Base-by-base conservation (phyloP, 768 basidiomycete species). In the Leccinum boreale region DNA sequence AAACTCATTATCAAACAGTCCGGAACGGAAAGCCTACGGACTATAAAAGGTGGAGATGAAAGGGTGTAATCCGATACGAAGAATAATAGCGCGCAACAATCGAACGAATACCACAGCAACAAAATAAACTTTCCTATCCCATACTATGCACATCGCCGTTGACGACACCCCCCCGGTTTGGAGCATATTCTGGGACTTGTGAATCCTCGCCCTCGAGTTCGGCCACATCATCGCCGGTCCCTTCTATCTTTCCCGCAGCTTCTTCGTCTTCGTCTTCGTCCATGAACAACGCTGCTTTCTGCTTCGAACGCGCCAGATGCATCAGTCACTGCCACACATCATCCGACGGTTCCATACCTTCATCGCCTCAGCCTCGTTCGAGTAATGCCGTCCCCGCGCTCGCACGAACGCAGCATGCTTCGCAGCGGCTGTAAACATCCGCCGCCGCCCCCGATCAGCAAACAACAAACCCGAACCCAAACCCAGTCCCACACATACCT, bases 311-410 rank as follows among this genome's bases (percentile, higher is more conserved):
- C 24, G 24, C 5, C 11, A 23, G 12, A 33, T 33, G 11, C 0
- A 49, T 62, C 46, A 31, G 29, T 24, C 50, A 39, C 15, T 42
- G 5, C 9, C 5, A 39, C 49, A 39, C 33, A 12, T 28, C n/a
- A 57, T 4, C 19, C 23, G 10, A 47, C 9, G 15, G 24, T 17
- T 26, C 50, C 72, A 48, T 72, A 88, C 91, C 85, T 93, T 93
- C 92, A 94, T 93, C 17, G 91, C 92, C 69, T 93, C 89, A 1
- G 90, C 92, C 69, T 94, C 92, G 52, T 94, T 93, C 5, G 91
- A 92, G 65, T 94, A 94, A 67, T 94, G 92, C 55, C 89, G 79
- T 54, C 88, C 89, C 23, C 92, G 81, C 23, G 90, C 91, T 62
- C 83, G 82, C 31, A 92, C 78, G 65, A 94, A 94, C 23, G 79